Percentiles rank a stretch among this genome's conserved stretches.
These are phyloP conservation scores for Colletotrichum ledebouriae DNA, from an alignment of 2,329 filamentous ascomycete species.

Conservation along the genomic window DNA sequence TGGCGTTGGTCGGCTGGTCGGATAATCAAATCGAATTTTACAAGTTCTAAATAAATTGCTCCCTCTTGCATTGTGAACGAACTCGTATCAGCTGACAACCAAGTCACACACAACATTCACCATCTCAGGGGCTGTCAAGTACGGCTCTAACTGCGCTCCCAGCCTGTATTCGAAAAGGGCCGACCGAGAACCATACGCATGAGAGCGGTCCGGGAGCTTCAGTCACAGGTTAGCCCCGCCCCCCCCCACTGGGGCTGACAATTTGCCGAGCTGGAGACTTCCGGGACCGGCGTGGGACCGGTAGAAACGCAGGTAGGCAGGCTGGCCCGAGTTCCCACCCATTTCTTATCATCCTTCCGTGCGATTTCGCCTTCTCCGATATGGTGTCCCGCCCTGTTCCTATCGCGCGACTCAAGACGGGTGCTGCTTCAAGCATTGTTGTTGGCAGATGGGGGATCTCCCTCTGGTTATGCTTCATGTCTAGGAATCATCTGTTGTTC, in stretches of 20 bases:
- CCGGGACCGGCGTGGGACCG: neutral
- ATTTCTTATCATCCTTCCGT: too few species aligned
- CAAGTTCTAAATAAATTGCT: conserved; percentile 14
- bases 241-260: neutral
- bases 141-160: neutral
- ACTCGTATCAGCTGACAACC: neutral
- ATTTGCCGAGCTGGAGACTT: conserved; percentile 8
- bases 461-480: too few species aligned
- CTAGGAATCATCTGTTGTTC: too few species aligned
- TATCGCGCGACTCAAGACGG: too few species aligned
- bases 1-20: conserved; percentile 33
- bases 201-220: conserved; percentile 7
- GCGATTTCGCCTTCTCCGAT: too few species aligned
- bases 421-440: too few species aligned
- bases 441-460: too few species aligned
- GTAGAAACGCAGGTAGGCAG: too few species aligned
- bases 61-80: neutral
- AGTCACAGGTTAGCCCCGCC: neutral
- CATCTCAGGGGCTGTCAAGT: neutral
- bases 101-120: too few species aligned
- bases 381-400: too few species aligned
- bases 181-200: neutral
- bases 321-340: too few species aligned
- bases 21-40: conserved; percentile 30
- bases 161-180: too few species aligned